Percentiles rank a stretch among this genome's conserved stretches.
These are phyloP conservation scores for Luzula sylvatica DNA, from an alignment of 176 grass and related monocot genomes.

Conservation along the genomic window DNA sequence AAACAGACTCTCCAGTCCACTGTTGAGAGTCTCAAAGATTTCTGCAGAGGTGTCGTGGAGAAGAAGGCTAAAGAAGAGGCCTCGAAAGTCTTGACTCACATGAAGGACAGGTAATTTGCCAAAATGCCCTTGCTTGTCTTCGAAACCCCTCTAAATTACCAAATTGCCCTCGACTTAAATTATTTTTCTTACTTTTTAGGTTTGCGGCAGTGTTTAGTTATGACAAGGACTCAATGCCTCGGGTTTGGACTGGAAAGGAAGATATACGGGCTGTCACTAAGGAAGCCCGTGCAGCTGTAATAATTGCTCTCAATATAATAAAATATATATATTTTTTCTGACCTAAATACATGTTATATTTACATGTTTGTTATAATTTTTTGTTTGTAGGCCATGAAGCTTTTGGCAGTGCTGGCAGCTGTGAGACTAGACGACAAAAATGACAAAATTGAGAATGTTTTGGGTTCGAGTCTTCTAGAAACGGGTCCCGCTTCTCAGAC, in stretches of 20 bases:
- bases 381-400: conserved; percentile 72
- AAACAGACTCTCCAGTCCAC: conserved; percentile 30
- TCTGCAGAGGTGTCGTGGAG: conserved; percentile 51
- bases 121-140: not conserved
- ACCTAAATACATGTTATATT: conserved; percentile 5
- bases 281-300: conserved; percentile 58
- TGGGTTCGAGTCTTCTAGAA: conserved; percentile 49
- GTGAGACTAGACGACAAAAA: conserved; percentile 55
- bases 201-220: conserved; percentile 65
- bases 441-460: conserved; percentile 56
- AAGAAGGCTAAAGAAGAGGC: conserved; percentile 78
- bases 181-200: conserved; percentile 32
- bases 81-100: conserved; percentile 56
- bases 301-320: conserved; percentile 3
- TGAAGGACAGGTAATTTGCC: conserved; percentile 82
- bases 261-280: conserved; percentile 72
- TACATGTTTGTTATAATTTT: not conserved
- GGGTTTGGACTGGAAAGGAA: conserved; percentile 71
- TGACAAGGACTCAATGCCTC: conserved; percentile 67
- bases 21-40: conserved; percentile 45
- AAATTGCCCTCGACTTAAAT: not conserved
- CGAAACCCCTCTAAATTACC: not conserved
- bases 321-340: conserved; percentile 12
- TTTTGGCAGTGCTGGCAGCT: conserved; percentile 59
- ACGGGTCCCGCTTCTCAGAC: conserved; percentile 30